Conservation (phyloP, 768 basidiomycete species). For the Pholiota microspora region DNA sequence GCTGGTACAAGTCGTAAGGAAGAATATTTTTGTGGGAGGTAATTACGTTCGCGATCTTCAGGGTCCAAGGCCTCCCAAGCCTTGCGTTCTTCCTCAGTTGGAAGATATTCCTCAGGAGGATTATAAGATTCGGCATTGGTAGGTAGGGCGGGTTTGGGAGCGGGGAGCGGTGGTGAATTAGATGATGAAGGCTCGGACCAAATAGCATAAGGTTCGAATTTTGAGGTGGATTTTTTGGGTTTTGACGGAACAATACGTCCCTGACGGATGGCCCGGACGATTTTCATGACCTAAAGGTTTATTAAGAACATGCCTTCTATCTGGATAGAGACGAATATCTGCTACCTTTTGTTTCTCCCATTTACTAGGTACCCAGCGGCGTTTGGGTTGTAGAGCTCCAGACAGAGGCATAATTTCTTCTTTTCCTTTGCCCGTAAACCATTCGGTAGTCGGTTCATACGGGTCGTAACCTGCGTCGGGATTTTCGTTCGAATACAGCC, state of each 20-base stretch:
- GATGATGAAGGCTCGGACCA: slow-evolving; percentile 81
- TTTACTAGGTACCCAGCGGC: slow-evolving; percentile 95
- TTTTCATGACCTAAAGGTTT: slow-evolving; percentile 94
- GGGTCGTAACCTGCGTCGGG: slow-evolving; percentile 90
- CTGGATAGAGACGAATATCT: not conserved
- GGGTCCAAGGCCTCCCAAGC: slow-evolving; percentile 82
- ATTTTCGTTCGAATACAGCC: slow-evolving; percentile 88
- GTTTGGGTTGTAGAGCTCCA: slow-evolving; percentile 90
- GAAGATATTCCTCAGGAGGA: slow-evolving; percentile 95
- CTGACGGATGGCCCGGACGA: slow-evolving; percentile 95
- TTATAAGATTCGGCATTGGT: slow-evolving; percentile 98
- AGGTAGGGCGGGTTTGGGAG: slow-evolving; percentile 87
- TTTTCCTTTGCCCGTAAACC: slow-evolving; percentile 96
- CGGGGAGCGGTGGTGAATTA: slow-evolving; percentile 85
- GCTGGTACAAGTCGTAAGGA: slow-evolving; percentile 89
- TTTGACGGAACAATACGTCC: slow-evolving; percentile 92
- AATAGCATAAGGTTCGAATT: slow-evolving; percentile 78
- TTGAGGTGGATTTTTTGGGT: slow-evolving; percentile 62
- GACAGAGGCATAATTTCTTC: slow-evolving; percentile 94
- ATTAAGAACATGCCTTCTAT: slow-evolving; percentile 3
- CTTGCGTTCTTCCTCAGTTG: slow-evolving; percentile 75
- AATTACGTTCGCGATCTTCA: slow-evolving; percentile 88
- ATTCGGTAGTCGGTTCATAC: slow-evolving; percentile 91
- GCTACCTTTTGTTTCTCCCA: slow-evolving; percentile 99
- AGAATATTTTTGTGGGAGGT: slow-evolving; percentile 83